Conservation (phyloP, 208 protist species). For the Leishmania tarentolae region DNA sequence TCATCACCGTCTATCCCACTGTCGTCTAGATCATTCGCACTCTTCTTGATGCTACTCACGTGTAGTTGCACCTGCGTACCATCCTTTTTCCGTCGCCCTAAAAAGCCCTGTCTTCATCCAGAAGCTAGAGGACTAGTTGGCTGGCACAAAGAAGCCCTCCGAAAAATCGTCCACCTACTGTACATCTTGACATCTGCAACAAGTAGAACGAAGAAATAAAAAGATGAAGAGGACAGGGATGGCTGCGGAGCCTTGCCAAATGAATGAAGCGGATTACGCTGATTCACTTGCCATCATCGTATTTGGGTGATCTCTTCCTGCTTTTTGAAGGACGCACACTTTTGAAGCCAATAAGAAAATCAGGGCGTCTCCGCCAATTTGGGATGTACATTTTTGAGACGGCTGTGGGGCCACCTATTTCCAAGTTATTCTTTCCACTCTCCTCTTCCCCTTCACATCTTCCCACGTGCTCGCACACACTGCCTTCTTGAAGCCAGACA, state of each 20-base stretch:
- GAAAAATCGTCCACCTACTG: too few relatives aligned
- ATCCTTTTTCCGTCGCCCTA: not conserved
- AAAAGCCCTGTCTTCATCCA: not conserved
- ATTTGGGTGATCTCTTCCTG: not conserved
- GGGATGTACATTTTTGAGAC: not conserved
- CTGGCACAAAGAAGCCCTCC: too few relatives aligned
- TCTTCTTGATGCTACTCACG: not conserved
- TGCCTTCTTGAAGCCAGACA: not conserved
- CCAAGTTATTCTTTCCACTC: not conserved
- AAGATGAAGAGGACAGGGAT: not conserved
- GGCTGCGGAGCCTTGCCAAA: not conserved
- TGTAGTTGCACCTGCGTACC: not conserved
- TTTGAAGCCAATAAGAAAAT: not conserved
- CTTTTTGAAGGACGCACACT: too few relatives aligned
- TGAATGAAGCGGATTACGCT: not conserved
- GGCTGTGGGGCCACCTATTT: not conserved
- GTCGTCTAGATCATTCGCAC: not conserved
- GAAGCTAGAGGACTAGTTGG: not conserved
- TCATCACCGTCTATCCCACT: not conserved
- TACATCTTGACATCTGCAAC: too few relatives aligned
- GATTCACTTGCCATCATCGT: not conserved
- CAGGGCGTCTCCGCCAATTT: not conserved
- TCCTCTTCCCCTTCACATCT: not conserved
- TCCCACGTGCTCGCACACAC: not conserved
- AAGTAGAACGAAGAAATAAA: not conserved